These are phyloP conservation scores for Sclerotiophoma versabilis DNA, from an alignment of 2,329 filamentous ascomycete species.

Conservation along the genomic window DNA sequence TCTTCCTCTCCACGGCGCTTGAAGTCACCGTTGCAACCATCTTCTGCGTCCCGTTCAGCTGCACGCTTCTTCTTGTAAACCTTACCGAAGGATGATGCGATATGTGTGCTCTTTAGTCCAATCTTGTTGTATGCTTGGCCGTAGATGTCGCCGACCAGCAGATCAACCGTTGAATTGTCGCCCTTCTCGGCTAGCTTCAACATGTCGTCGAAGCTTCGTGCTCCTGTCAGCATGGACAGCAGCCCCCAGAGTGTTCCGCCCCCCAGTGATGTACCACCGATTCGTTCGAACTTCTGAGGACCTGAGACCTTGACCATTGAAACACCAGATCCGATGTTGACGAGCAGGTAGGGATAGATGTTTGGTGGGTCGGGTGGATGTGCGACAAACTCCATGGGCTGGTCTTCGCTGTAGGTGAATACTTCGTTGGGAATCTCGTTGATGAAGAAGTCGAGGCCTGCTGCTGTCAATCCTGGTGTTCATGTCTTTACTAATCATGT, in stretches of 20 bases:
- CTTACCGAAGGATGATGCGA: constrained; percentile 95
- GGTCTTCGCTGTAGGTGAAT: constrained; percentile 85
- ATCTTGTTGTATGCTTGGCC: constrained; percentile 96
- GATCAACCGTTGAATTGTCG: constrained; percentile 92
- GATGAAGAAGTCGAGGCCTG: constrained; percentile 97
- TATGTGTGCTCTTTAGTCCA: constrained; percentile 91
- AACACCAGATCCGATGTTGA: constrained; percentile 97
- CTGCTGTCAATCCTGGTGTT: neutral
- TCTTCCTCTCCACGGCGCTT: constrained; percentile 47
- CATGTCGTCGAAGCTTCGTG: constrained; percentile 97
- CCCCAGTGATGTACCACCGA: constrained; percentile 92
- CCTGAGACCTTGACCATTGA: constrained; percentile 97
- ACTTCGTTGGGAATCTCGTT: constrained; percentile 96
- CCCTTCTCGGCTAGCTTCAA: constrained; percentile 86
- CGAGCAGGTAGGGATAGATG: constrained; percentile 94
- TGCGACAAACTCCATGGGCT: constrained; percentile 88
- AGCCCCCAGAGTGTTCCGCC: constrained; percentile 98
- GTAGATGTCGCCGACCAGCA: constrained; percentile 98
- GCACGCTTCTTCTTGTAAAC: constrained; percentile 92
- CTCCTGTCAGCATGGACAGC: constrained; percentile 89
- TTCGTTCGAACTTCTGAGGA: constrained; percentile 83
- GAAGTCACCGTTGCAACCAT: constrained; percentile 63
- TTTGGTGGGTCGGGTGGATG: constrained; percentile 66
- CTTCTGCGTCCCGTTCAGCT: constrained; percentile 80
- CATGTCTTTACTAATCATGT: neutral